These are phyloP conservation scores for Syzygium grande DNA, from an alignment of 345 rosid species.

Conservation along the genomic window DNA sequence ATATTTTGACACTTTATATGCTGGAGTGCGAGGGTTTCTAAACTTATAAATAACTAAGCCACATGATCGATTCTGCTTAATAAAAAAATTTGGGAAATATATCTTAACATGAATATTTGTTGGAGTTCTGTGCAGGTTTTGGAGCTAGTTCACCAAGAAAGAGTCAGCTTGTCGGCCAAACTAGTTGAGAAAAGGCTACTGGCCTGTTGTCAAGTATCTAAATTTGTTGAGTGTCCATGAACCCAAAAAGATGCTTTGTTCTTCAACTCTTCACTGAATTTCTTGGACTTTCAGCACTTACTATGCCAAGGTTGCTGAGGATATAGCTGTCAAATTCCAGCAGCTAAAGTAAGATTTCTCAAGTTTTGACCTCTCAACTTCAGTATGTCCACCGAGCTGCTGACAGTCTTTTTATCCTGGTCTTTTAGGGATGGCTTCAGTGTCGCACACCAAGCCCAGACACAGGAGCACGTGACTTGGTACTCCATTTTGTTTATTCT, in stretches of 20 bases:
- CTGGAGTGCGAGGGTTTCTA: not conserved
- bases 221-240: not conserved
- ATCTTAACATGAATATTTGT: not conserved
- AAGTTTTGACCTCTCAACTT: conserved; percentile 1
- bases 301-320: conserved; percentile 45
- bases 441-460: not conserved
- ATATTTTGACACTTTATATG: not conserved
- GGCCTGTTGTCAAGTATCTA: not conserved
- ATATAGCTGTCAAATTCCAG: conserved; percentile 34
- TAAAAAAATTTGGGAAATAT: not conserved
- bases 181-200: conserved; percentile 43
- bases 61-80: not conserved
- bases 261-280: not conserved
- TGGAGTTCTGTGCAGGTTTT: conserved; percentile 21
- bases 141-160: conserved; percentile 67
- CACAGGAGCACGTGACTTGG: not conserved
- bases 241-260: not conserved
- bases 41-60: not conserved
- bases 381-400: not conserved
- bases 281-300: conserved; percentile 29
- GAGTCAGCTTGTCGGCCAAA: conserved; percentile 40
- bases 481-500: not conserved
- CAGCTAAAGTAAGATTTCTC: conserved; percentile 42
- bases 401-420: not conserved
- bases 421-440: not conserved